Base-by-base conservation (phyloP, 202 grass and related monocot genomes). In the Panicum hallii region DNA sequence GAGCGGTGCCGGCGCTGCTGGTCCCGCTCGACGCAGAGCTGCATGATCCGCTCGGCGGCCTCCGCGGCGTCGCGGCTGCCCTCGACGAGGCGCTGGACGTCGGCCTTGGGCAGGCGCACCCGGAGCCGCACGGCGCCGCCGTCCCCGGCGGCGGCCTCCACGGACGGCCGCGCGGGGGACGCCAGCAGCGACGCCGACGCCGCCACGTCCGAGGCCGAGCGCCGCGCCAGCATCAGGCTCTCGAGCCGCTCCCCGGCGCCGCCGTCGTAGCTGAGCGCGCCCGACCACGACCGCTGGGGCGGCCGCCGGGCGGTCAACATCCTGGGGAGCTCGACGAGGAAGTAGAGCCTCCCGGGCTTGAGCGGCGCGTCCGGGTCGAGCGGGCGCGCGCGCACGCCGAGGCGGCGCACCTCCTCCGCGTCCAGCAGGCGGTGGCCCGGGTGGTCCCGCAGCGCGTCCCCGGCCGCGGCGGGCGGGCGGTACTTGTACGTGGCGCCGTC, bases 31-130 rank as follows among this genome's bases (percentile, higher is more conserved):
- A 81, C 80, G 85, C 89, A 97, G 72, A 94, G 82, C 60, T 90
- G 82, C 87, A 93, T 93, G 76, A 97, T 94, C 88, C 74, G 93
- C 87, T 94, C 91, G 1, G 94, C 94, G 0, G 94, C 91, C 56
- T 97, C 91, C 2, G 67, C 60, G 10, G 87, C 56, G 47, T 88
- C 85, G 67, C 84, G 77, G 87, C 94, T 97, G 63, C 89, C 89
- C 63, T 87, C 28, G 34, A 97, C 89, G 14, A 97, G 85, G 77
- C 85, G 80, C 46, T 83, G 88, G 1, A 97, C 94, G 69, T 97
- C 87, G 1, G 91, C 79, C 80, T 93, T 97, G 6, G 94, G 94
- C 5, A 97, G 80, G 5, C 85, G 69, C 87, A 97, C 80, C 23
- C 88, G 66, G 6, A 97, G 72, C 67, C 94, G 70, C 52, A 94